Conservation (phyloP, 331 rosid species). For the Telfairia occidentalis region DNA sequence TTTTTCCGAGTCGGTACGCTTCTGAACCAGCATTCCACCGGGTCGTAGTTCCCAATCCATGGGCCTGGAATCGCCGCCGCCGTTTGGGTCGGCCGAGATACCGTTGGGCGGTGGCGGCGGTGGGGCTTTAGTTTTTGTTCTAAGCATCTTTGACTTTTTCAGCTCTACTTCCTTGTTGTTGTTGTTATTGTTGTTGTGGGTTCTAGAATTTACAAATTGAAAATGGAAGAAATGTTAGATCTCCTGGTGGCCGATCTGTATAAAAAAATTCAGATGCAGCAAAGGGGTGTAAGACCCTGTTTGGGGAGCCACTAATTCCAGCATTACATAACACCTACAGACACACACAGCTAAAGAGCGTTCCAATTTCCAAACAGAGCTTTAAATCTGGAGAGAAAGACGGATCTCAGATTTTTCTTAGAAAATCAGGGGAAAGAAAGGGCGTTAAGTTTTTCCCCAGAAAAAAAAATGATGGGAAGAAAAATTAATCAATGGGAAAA, state of each 20-base stretch:
- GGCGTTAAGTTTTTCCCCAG: slow-evolving; percentile 13
- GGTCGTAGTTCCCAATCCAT: slow-evolving; percentile 87
- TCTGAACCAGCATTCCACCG: slow-evolving; percentile 97
- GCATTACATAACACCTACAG: slow-evolving; percentile 3
- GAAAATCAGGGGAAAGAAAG: background rate
- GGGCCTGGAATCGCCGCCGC: slow-evolving; percentile 29
- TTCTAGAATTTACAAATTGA: background rate
- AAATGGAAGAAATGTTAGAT: background rate
- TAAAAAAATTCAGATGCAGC: too few relatives aligned
- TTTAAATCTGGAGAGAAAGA: background rate
- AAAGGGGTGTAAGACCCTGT: background rate
- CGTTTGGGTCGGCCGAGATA: slow-evolving; percentile 19
- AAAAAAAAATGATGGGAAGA: slow-evolving; percentile 10
- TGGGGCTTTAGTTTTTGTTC: slow-evolving; percentile 25
- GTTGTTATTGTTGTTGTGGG: too few relatives aligned
- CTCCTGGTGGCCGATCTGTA: background rate
- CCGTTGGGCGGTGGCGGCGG: slow-evolving; percentile 25
- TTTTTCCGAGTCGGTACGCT: slow-evolving; percentile 50
- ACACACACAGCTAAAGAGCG: too few relatives aligned
- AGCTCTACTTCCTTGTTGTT: background rate
- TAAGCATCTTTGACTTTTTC: slow-evolving; percentile 38
- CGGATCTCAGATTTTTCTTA: background rate
- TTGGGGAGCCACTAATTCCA: background rate
- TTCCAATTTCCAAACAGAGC: too few relatives aligned
- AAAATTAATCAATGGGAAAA: slow-evolving; percentile 24